Conservation (phyloP, 108 stramenopile genomes). For the Schizochytrium sp. region DNA sequence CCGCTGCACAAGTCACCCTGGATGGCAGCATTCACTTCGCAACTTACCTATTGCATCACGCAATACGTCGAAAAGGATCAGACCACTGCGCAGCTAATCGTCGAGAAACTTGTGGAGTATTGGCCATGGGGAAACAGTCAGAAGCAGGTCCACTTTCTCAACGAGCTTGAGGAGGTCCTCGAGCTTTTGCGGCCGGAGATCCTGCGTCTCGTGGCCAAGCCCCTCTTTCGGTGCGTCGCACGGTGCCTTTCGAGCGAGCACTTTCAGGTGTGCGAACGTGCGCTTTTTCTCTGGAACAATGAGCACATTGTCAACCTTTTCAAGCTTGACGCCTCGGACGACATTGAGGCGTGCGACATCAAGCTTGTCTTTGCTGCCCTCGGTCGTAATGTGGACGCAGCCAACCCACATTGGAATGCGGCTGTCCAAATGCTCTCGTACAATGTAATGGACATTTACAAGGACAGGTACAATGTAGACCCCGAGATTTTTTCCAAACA, state of each 20-base stretch:
- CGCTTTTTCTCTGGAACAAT: constrained; percentile 92
- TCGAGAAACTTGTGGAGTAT: constrained; percentile 89
- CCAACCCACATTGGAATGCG: constrained; percentile 91
- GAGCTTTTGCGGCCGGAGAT: constrained; percentile 84
- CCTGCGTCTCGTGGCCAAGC: constrained; percentile 69
- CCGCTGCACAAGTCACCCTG: constrained; percentile 97
- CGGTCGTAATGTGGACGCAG: constrained; percentile 67
- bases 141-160: constrained; percentile 89
- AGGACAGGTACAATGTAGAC: neutral
- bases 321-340: constrained; percentile 55
- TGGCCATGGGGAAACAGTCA: constrained; percentile 89
- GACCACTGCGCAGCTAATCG: constrained; percentile 87
- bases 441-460: constrained; percentile 88
- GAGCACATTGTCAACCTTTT: constrained; percentile 85
- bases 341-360: constrained; percentile 74
- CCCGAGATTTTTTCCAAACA: neutral
- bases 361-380: constrained; percentile 89
- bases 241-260: constrained; percentile 85
- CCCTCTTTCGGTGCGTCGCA: constrained; percentile 77
- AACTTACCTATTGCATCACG: constrained; percentile 95
- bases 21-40: constrained; percentile 92
- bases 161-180: constrained; percentile 93
- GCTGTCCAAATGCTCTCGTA: constrained; percentile 94
- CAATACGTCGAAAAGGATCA: constrained; percentile 99
- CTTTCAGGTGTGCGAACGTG: constrained; percentile 84